Evolutionary conservation across 257 asterid genomes (phyloP).

Genomic region (Oldenlandia corymbosa): DNA sequence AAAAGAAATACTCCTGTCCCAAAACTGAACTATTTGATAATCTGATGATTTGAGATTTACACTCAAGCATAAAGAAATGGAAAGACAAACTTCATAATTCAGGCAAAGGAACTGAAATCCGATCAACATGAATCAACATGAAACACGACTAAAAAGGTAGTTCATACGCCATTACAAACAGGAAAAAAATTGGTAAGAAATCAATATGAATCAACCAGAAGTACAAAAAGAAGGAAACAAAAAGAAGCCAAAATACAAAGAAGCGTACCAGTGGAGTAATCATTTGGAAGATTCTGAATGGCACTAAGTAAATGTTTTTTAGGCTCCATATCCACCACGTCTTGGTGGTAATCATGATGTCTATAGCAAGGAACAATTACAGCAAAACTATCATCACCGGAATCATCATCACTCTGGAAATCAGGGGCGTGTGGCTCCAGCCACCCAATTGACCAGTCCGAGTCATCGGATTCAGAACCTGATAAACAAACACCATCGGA

Average conservation of each 20-base stretch:
- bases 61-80: not conserved
- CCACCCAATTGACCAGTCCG: conserved; percentile 99
- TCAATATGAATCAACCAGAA: too few relatives aligned
- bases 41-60: not conserved
- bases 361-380: conserved; percentile 92
- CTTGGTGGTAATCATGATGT: conserved; percentile 40
- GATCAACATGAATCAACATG: not conserved
- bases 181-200: too few relatives aligned
- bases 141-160: too few relatives aligned
- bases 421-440: conserved; percentile 80
- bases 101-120: not conserved
- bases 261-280: conserved; percentile 64
- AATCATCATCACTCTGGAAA: conserved; percentile 75
- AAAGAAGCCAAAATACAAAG: too few relatives aligned
- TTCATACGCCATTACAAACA: too few relatives aligned
- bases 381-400: conserved; percentile 76
- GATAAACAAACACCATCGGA: conserved; percentile 87
- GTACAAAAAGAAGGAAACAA: too few relatives aligned
- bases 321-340: conserved; percentile 35
- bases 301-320: conserved; percentile 42
- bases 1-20: not conserved
- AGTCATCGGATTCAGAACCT: conserved; percentile 83
- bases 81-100: not conserved
- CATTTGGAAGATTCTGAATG: conserved; percentile 45
- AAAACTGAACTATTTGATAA: not conserved